These are phyloP conservation scores for Aspergillus leporis DNA, from an alignment of 495 filamentous ascomycete species.

Conservation along the genomic window DNA sequence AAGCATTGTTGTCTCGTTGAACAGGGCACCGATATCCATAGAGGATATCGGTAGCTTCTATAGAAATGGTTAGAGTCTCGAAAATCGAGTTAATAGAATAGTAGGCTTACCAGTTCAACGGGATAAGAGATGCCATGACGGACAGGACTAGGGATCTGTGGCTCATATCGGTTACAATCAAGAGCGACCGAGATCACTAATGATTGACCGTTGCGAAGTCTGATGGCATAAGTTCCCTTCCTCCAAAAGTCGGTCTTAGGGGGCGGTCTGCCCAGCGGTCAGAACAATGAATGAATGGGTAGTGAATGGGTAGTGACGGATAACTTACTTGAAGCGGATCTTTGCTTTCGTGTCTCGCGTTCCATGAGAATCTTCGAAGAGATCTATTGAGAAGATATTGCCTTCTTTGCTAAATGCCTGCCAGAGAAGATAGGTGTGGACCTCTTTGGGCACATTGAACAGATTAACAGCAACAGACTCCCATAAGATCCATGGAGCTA, in stretches of 20 bases:
- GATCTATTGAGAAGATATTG: slow-evolving; percentile 41
- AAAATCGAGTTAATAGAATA: neutral
- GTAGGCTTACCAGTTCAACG: slow-evolving; percentile 30
- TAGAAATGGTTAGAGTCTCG: neutral
- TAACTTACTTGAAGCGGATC: slow-evolving; percentile 46
- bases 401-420: slow-evolving; percentile 42
- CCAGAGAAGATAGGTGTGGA: slow-evolving; percentile 39
- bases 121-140: slow-evolving; percentile 28
- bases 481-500: slow-evolving; percentile 40
- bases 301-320: neutral
- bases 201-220: slow-evolving; percentile 19
- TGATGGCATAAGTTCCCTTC: slow-evolving; percentile 25
- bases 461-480: slow-evolving; percentile 40
- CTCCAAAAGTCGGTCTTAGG: slow-evolving; percentile 44
- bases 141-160: slow-evolving; percentile 30
- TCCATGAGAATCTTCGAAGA: slow-evolving; percentile 40
- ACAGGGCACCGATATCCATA: slow-evolving; percentile 35
- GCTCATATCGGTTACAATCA: slow-evolving; percentile 18
- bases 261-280: slow-evolving; percentile 36
- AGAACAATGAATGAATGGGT: slow-evolving; percentile 12
- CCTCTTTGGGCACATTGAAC: slow-evolving; percentile 31
- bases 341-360: slow-evolving; percentile 28
- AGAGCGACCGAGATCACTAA: slow-evolving; percentile 19
- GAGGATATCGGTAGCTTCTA: slow-evolving; percentile 32
- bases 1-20: slow-evolving; percentile 29